These are phyloP conservation scores for Phytophthora fragariae DNA, from an alignment of 352 stramenopile genomes.

Conservation along the genomic window DNA sequence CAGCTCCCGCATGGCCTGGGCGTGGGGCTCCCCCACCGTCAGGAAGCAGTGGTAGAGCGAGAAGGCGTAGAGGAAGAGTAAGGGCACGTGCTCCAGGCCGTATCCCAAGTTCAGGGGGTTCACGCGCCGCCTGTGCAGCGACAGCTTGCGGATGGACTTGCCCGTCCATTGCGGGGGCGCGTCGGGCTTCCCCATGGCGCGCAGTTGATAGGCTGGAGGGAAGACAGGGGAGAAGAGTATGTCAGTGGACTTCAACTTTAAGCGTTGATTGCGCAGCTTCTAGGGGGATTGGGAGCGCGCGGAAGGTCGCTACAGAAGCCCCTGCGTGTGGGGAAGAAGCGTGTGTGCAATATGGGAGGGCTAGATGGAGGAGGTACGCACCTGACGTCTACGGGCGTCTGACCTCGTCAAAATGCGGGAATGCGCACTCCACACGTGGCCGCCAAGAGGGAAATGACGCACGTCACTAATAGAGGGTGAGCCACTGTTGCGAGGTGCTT, in stretches of 20 bases:
- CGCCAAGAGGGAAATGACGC: slow-evolving; percentile 7
- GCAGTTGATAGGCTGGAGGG: slow-evolving; percentile 6
- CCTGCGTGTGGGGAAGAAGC: slow-evolving; percentile 4
- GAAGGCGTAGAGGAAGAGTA: slow-evolving; percentile 74
- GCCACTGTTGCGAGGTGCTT: not conserved
- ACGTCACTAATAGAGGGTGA: slow-evolving; percentile 2
- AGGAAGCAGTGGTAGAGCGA: slow-evolving; percentile 75
- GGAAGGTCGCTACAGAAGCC: not conserved
- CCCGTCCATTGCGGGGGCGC: slow-evolving; percentile 68
- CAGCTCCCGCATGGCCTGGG: slow-evolving; percentile 77
- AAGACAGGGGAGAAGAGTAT: not conserved
- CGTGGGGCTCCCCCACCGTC: slow-evolving; percentile 73
- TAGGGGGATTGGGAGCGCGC: not conserved
- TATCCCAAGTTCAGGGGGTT: slow-evolving; percentile 72
- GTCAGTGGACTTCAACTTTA: slow-evolving; percentile 2
- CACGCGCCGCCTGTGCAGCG: slow-evolving; percentile 62
- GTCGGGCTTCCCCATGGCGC: slow-evolving; percentile 46
- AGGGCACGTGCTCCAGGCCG: slow-evolving; percentile 75
- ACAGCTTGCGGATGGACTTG: slow-evolving; percentile 74
- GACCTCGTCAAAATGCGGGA: slow-evolving; percentile 24
- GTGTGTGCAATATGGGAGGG: not conserved
- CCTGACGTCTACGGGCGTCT: slow-evolving; percentile 18
- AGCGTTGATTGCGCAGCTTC: slow-evolving; percentile 1
- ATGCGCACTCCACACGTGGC: slow-evolving; percentile 29
- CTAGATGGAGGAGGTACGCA: not conserved